Evolutionary conservation across 2,329 filamentous ascomycete species (phyloP), one percentile per base, ranked within the genome.

Genomic region (Aspergillus tamarii): DNA sequence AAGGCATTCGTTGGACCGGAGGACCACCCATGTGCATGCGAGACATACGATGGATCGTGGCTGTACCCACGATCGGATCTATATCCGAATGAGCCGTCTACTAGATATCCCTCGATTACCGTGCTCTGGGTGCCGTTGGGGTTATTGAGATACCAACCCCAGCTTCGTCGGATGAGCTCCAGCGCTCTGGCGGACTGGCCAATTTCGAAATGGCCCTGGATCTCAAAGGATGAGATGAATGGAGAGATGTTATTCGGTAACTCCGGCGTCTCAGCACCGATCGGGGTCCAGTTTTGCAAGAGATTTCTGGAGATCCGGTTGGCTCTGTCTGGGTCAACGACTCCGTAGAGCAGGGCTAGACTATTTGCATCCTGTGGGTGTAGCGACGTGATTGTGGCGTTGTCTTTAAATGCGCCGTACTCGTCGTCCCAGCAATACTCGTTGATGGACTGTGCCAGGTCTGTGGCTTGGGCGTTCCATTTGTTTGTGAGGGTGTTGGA

Each of bases 351-450:
- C 3, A 88, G 74, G 0, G 85, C 82, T 73, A 88, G 80, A 59
- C 83, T 81, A 73, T 89, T 89, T 14, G 82, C 86, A 65, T 88
- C 87, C 75, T 90, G 87, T 0, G 87, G 86, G 65, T 85, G 78
- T 4, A 90, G 77, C 0, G 80, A 79, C 2, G 81, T 83, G 7
- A 77, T 72, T 0, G 81, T 82, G 43, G 83, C 81, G 65, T 87
- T 87, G 72, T 86, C 84, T 60, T 80, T 79, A 75, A 88, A 85
- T 65, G 85, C 80, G 30, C 83, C 82, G n/a, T 77, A 77, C 1
- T 71, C 59, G 0, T 74, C 67, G 65, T 87, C 82, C 81, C 83
- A 88, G 63, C 84, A 81, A 55, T 81, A 76, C 12, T 71, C 70
- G 52, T 84, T 81, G 30, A 85, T 85, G 10, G 81, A 78, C 0